Evolutionary conservation across 2,329 filamentous ascomycete genomes (phyloP), one percentile per base, ranked within the genome.

Genomic region (Botrytis medusae): DNA sequence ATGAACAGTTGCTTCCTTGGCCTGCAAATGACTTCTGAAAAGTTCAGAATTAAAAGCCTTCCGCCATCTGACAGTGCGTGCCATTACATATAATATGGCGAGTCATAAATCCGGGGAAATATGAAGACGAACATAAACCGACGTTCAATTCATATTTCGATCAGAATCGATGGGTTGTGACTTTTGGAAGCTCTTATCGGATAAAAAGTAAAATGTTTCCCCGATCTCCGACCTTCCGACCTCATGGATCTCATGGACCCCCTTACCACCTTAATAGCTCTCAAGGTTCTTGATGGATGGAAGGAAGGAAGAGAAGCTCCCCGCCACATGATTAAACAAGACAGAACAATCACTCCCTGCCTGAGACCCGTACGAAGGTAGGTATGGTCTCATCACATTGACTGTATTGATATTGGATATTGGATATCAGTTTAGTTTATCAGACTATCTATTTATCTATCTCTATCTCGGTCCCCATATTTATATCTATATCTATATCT

Each of bases 321-420:
- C 69, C 60, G 69, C 69, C 69, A 71, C 69, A 65, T 65, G 60
- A 71, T 71, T 72, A 62, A n/a, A 59, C n/a, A 29, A 57, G 51
- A 59, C 20, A n/a, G 44, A 44, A 32, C 37, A 69, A n/a, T 60
- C 54, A 59, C n/a, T 59, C n/a, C 14, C 20, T 60, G 29, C 29
- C 37, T 37, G 29, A 29, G 37, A 42, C 22, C 32, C 34, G n/a
- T 29, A 25, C 34, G 59, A 46, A 54, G 51, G 51, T 57, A 29
- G 51, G n/a, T 54, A 18, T 8, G 18, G 32, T 65, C 48, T 68
- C 34, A 42, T 48, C 18, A n/a, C 16, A 51, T 37, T 57, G 16
- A 57, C 48, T 29, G 25, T 14, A 25, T 37, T 7, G 37, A 9
- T 37, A 37, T 7, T 37, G 34, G 34, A 22, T 29, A 51, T 48